A percentile compares a stretch with the other conserved stretches of the same genome.
These are phyloP conservation scores for Diplocarpon mali DNA, from an alignment of 2,329 filamentous ascomycete species.

Conservation along the genomic window DNA sequence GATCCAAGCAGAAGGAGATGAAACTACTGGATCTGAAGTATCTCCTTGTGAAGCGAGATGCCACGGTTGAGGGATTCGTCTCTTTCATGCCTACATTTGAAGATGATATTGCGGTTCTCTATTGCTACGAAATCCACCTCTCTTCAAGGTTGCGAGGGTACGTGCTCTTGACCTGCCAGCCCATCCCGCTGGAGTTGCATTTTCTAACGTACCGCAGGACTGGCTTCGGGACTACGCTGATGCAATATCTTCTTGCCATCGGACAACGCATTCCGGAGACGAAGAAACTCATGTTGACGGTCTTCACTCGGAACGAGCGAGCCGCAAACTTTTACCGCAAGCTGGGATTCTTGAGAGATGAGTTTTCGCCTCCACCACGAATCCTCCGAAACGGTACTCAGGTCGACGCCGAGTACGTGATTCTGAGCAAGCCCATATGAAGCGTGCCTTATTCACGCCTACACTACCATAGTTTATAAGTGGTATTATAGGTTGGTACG, in stretches of 20 bases:
- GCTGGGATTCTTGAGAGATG: slow-evolving; percentile 46
- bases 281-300: slow-evolving; percentile 63
- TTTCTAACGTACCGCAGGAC: slow-evolving; percentile 32
- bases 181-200: not conserved
- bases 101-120: slow-evolving; percentile 53
- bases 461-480: no score
- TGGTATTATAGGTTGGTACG: no score
- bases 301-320: slow-evolving; percentile 49
- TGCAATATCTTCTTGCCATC: slow-evolving; percentile 42
- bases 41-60: slow-evolving; percentile 42
- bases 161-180: slow-evolving; percentile 8
- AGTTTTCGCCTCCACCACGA: slow-evolving; percentile 41
- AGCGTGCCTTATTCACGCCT: no score
- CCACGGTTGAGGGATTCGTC: slow-evolving; percentile 40
- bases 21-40: slow-evolving; percentile 55
- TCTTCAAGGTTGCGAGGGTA: slow-evolving; percentile 42
- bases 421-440: not conserved
- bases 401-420: slow-evolving; percentile 42
- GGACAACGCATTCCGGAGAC: slow-evolving; percentile 43
- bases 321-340: slow-evolving; percentile 51
- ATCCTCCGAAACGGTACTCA: slow-evolving; percentile 43
- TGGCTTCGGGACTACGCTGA: slow-evolving; percentile 50
- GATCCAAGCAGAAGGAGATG: slow-evolving; percentile 57
- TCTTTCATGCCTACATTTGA: slow-evolving; percentile 67
- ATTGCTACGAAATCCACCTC: slow-evolving; percentile 73